These are phyloP conservation scores for Funneliformis geosporum DNA, from an alignment of 192 early-diverging fungal genomes.

Conservation along the genomic window DNA sequence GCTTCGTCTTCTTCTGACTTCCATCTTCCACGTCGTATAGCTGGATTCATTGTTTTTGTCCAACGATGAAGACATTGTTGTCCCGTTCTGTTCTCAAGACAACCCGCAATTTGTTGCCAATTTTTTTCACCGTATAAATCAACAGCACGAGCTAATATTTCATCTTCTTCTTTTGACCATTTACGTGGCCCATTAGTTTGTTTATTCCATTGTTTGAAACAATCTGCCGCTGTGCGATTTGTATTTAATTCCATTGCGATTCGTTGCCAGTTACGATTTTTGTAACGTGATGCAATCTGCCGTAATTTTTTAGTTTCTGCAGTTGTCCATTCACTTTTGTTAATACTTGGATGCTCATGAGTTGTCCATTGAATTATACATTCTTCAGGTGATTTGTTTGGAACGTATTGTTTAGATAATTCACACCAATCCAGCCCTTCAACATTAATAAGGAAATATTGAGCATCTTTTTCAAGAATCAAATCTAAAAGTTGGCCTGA, in stretches of 20 bases:
- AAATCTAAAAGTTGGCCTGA: background rate
- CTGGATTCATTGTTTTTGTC: constrained; percentile 69
- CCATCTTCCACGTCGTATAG: constrained; percentile 68
- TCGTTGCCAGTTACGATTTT: constrained; percentile 63
- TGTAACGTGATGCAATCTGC: constrained; percentile 46
- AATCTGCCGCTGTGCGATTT: constrained; percentile 71
- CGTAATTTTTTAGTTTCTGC: constrained; percentile 54
- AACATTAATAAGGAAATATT: background rate
- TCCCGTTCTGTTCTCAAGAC: constrained; percentile 65
- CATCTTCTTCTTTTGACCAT: constrained; percentile 74
- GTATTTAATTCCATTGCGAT: constrained; percentile 54
- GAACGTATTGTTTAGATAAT: constrained; percentile 38
- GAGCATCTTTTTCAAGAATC: background rate
- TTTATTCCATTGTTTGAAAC: constrained; percentile 66
- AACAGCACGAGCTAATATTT: constrained; percentile 61
- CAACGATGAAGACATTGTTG: constrained; percentile 75
- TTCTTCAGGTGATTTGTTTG: constrained; percentile 61
- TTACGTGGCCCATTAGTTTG: constrained; percentile 39
- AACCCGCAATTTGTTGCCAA: constrained; percentile 70
- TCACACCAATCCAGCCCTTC: background rate
- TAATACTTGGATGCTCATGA: constrained; percentile 77
- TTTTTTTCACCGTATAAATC: constrained; percentile 67
- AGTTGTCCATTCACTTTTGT: constrained; percentile 66
- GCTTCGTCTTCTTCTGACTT: constrained; percentile 67
- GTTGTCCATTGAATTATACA: constrained; percentile 80